Percentiles rank a stretch among this genome's conserved stretches.
Conservation (phyloP, 2,329 filamentous ascomycete species). For the Orbilia ellipsospora region DNA sequence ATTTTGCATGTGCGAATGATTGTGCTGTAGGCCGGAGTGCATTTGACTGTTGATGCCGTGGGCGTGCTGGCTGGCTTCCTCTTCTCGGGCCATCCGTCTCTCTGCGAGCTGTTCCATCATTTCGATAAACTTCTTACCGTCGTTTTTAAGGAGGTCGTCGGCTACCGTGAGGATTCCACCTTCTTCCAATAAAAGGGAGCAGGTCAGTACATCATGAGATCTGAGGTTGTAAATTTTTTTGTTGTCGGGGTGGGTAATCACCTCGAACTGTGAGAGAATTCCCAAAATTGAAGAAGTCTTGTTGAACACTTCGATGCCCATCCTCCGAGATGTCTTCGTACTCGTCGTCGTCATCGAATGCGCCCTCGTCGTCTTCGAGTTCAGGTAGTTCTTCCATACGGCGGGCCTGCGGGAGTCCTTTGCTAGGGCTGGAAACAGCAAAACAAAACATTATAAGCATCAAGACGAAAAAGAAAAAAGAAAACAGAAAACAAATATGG, state of each 20-base stretch:
- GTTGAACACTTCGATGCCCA: conserved; percentile 73
- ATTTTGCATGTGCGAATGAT: conserved; percentile 77
- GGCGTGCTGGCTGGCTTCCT: conserved; percentile 80
- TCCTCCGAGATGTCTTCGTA: conserved; percentile 71
- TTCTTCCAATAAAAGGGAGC: conserved; percentile 64
- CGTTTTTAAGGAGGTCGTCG: conserved; percentile 97
- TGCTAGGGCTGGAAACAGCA: conserved; percentile 72
- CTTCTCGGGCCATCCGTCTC: conserved; percentile 94
- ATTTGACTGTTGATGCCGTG: conserved; percentile 65
- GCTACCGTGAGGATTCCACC: conserved; percentile 98
- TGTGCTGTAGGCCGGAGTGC: conserved; percentile 67
- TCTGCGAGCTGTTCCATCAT: conserved; percentile 99
- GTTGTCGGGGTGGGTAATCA: conserved; percentile 3
- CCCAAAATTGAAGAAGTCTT: conserved; percentile 96
- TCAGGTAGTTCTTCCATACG: conserved; percentile 68
- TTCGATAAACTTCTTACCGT: conserved; percentile 99
- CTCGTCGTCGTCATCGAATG: conserved; percentile 75
- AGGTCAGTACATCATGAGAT: conserved; percentile 51
- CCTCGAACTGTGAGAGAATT: conserved; percentile 92
- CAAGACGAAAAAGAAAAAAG: conserved; percentile 31
- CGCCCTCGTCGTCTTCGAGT: conserved; percentile 69
- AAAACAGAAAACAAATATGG: conserved; percentile 14
- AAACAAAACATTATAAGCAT: conserved; percentile 48
- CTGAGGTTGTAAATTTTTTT: neutral
- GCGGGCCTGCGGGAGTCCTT: conserved; percentile 75